Conservation (phyloP, 2,329 filamentous ascomycete genomes). For the Cercospora berteroae region DNA sequence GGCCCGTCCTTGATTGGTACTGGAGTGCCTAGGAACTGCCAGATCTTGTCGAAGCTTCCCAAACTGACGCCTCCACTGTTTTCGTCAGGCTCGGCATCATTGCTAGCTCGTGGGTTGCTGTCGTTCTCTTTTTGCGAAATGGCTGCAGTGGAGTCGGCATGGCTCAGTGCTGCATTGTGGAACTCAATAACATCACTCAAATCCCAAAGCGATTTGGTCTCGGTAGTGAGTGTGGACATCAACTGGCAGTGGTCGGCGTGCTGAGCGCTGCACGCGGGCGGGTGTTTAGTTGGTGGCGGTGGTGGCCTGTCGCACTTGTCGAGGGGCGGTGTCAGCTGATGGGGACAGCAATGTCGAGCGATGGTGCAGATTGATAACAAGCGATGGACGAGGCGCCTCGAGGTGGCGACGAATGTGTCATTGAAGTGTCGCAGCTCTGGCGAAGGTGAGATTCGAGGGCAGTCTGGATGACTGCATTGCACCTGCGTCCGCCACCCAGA, state of each 20-base stretch:
- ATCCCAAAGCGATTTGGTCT: constrained; percentile 44
- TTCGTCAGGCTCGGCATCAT: not conserved
- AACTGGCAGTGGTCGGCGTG: constrained; percentile 18
- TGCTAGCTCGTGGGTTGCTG: not conserved
- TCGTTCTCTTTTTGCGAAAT: not conserved
- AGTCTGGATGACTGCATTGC: constrained; percentile 1
- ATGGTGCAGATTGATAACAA: not conserved
- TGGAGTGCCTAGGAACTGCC: constrained; percentile 43
- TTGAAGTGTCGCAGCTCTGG: not conserved
- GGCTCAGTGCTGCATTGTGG: constrained; percentile 33
- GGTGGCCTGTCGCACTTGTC: constrained; percentile 6
- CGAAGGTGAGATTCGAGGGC: constrained; percentile 1
- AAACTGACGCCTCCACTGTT: constrained; percentile 30
- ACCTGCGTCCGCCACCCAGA: constrained; percentile 5
- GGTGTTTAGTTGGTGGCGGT: constrained; percentile 1
- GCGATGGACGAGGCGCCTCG: not conserved
- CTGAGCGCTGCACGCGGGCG: constrained; percentile 18
- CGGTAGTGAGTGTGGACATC: constrained; percentile 35
- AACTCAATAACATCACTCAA: constrained; percentile 48
- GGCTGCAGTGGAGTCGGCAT: constrained; percentile 7
- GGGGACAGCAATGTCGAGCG: not conserved
- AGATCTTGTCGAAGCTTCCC: constrained; percentile 51
- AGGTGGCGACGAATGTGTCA: constrained; percentile 3
- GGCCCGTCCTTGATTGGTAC: not conserved
- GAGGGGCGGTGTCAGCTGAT: not conserved